Percentiles rank a stretch among this genome's conserved stretches.
These are phyloP conservation scores for Nemania abortiva DNA, from an alignment of 2,329 filamentous ascomycete species.

Conservation along the genomic window DNA sequence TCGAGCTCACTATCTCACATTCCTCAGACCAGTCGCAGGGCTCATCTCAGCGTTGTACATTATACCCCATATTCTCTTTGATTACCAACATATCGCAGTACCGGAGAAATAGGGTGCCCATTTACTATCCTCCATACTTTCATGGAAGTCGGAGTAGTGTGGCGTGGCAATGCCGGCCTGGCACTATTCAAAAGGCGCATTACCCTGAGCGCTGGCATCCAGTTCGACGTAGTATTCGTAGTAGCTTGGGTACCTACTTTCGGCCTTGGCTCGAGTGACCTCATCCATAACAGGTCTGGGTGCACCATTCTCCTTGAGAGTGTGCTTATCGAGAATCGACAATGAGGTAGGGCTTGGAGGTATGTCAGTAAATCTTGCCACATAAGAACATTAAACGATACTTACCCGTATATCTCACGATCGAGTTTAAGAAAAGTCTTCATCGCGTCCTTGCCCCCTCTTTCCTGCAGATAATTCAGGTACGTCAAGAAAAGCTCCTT, in stretches of 20 bases:
- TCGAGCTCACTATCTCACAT: not conserved
- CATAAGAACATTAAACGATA: conserved; percentile 31
- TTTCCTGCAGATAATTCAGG: conserved; percentile 84
- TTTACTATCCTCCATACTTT: conserved; percentile 14
- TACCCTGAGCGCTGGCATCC: conserved; percentile 61
- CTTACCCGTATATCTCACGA: conserved; percentile 86
- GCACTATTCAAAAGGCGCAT: conserved; percentile 63
- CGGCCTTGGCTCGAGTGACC: conserved; percentile 62
- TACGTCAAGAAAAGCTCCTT: conserved; percentile 83
- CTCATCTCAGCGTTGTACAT: conserved; percentile 19
- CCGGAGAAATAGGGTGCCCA: conserved; percentile 7
- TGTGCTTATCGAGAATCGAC: conserved; percentile 54
- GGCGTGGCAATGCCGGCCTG: not conserved
- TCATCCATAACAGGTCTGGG: conserved; percentile 63
- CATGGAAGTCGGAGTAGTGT: not conserved
- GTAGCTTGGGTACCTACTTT: conserved; percentile 63
- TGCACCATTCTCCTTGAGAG: conserved; percentile 61
- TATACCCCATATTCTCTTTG: conserved; percentile 7
- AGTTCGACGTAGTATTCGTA: conserved; percentile 65
- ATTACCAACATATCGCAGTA: conserved; percentile 5
- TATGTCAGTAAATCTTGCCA: conserved; percentile 33
- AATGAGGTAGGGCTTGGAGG: conserved; percentile 60
- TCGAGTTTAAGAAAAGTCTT: conserved; percentile 88
- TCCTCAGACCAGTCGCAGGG: not conserved
- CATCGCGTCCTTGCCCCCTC: conserved; percentile 84